Conservation (phyloP, 2,329 filamentous ascomycete species). For the Aspergillus pseudotamarii region DNA sequence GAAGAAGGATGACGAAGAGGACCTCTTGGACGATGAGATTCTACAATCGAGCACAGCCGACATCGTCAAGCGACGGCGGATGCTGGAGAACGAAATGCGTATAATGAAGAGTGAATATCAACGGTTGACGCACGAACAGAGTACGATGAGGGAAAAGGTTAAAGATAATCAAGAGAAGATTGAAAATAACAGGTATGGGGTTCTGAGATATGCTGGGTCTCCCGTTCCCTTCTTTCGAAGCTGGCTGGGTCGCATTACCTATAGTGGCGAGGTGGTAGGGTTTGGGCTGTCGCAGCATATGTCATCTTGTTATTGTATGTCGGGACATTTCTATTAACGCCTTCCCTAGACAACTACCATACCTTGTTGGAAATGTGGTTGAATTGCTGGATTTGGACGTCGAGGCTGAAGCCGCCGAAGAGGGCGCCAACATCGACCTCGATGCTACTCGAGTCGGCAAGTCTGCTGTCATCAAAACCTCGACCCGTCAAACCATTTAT, state of each 20-base stretch:
- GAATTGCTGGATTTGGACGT: conserved; percentile 96
- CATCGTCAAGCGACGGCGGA: conserved; percentile 84
- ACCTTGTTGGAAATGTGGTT: conserved; percentile 97
- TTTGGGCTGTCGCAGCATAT: neutral
- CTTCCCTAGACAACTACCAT: conserved; percentile 80
- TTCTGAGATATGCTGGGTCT: neutral
- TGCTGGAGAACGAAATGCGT: conserved; percentile 95
- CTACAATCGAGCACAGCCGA: conserved; percentile 91
- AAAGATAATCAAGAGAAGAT: conserved; percentile 99
- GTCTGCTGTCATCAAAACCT: conserved; percentile 99
- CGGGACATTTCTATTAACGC: conserved; percentile 17
- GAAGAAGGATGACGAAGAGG: conserved; percentile 69
- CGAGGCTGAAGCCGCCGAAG: conserved; percentile 91
- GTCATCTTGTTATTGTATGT: neutral
- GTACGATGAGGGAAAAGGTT: conserved; percentile 96
- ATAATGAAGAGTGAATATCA: conserved; percentile 99
- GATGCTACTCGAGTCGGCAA: conserved; percentile 97
- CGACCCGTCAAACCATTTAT: conserved; percentile 97
- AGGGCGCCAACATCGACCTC: conserved; percentile 97
- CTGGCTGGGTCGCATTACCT: neutral
- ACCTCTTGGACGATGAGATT: conserved; percentile 90
- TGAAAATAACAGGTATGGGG: conserved; percentile 84
- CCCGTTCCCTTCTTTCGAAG: neutral
- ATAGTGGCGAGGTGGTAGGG: neutral
- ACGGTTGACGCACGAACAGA: conserved; percentile 91